Percentiles rank a stretch among this genome's conserved stretches.
Evolutionary conservation across 345 rosid genomes (phyloP).

Genomic region (Syzygium aromaticum): DNA sequence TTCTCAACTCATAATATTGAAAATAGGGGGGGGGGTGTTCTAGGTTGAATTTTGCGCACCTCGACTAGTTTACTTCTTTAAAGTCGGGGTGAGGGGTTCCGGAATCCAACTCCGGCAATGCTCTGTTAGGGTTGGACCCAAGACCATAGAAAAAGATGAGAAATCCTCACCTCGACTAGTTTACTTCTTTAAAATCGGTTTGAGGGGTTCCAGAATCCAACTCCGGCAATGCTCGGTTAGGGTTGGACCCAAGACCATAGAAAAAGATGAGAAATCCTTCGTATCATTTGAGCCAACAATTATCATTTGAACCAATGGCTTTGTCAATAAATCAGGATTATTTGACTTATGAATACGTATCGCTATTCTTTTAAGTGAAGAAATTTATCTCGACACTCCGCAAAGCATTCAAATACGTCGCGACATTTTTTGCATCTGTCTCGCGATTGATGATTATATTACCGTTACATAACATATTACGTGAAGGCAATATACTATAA

Average conservation of each 20-base stretch:
- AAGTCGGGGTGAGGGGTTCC: no score
- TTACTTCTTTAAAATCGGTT: no score
- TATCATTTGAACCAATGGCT: no score
- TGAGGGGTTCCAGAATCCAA: no score
- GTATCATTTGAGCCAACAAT: background rate
- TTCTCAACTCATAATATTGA: no score
- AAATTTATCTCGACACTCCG: accelerated
- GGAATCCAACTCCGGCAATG: no score
- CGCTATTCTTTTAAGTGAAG: background rate
- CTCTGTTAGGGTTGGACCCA: background rate
- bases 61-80: no score
- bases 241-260: background rate
- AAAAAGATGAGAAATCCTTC: background rate
- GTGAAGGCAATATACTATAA: background rate
- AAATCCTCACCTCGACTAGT: no score
- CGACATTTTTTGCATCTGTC: accelerated
- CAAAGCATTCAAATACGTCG: accelerated
- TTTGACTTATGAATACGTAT: accelerated
- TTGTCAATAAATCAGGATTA: background rate
- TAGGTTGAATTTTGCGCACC: no score
- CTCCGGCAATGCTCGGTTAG: background rate
- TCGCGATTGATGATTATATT: no score
- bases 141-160: background rate
- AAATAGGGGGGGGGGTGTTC: no score
- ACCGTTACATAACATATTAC: accelerated